Evolutionary conservation across 306 rosid genomes (phyloP).

Genomic region (Castanopsis chinensis): DNA sequence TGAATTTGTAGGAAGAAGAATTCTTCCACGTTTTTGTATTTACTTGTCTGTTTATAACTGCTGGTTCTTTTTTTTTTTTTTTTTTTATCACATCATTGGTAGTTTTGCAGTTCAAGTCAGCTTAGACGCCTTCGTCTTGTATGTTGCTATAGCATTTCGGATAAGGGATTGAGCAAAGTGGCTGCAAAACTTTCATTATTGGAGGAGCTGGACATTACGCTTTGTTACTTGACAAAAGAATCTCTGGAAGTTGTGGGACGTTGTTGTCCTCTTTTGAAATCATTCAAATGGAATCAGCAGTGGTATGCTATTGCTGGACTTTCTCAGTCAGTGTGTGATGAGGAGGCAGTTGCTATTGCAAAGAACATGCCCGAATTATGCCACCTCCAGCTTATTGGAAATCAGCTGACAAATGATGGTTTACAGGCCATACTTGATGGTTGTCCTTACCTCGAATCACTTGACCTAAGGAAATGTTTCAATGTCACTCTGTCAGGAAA

Average conservation of each 20-base stretch:
- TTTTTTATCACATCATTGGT: background rate
- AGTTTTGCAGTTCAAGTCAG: conserved; percentile 39
- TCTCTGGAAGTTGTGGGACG: conserved; percentile 46
- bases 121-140: conserved; percentile 40
- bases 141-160: conserved; percentile 37
- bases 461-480: conserved; percentile 30
- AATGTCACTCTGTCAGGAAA: conserved; percentile 33
- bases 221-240: conserved; percentile 21
- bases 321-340: conserved; percentile 9
- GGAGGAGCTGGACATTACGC: conserved; percentile 61
- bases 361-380: background rate
- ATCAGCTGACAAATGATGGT: background rate
- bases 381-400: background rate
- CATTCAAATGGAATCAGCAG: conserved; percentile 43
- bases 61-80: background rate
- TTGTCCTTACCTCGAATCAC: background rate
- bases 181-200: conserved; percentile 47
- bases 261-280: conserved; percentile 45
- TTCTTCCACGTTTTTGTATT: too few species aligned
- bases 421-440: background rate
- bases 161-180: conserved; percentile 42
- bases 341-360: conserved; percentile 38
- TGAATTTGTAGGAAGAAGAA: too few species aligned
- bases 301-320: background rate
- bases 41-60: too few species aligned